Evolutionary conservation across 345 rosid species (phyloP).

Genomic region (Bruguiera gymnorhiza): DNA sequence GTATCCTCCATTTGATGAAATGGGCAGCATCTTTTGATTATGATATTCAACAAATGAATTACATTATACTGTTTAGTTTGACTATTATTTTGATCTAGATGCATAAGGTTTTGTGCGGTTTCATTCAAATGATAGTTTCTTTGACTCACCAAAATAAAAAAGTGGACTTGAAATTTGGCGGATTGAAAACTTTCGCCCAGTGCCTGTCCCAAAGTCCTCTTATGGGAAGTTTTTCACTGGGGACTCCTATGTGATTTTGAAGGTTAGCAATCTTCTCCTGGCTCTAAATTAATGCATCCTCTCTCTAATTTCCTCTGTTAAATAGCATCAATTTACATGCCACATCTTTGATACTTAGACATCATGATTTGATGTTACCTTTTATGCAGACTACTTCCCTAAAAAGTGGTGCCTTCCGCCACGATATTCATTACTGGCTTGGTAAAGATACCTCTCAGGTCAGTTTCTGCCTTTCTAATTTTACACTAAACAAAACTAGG

Average conservation of each 20-base stretch:
- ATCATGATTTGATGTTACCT: neutral
- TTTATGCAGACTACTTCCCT: constrained; percentile 61
- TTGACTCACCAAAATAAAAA: constrained; percentile 14
- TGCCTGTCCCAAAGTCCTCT: constrained; percentile 59
- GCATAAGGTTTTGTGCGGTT: neutral
- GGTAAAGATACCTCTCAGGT: constrained; percentile 92
- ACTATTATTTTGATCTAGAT: neutral
- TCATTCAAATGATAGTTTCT: neutral
- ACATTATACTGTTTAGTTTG: no score
- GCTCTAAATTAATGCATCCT: neutral
- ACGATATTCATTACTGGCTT: constrained; percentile 91
- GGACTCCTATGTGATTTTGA: constrained; percentile 86
- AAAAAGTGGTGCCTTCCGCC: constrained; percentile 69
- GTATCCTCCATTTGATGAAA: constrained; percentile 63
- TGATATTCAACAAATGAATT: neutral
- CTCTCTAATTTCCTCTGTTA: neutral
- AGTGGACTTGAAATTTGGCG: constrained; percentile 98
- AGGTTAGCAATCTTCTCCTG: constrained; percentile 45
- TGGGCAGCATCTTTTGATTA: constrained; percentile 11
- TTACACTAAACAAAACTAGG: neutral
- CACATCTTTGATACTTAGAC: neutral
- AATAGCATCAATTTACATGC: no score
- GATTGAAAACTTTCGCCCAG: constrained; percentile 83
- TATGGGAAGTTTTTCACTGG: constrained; percentile 89
- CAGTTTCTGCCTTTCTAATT: constrained; percentile 4